A percentile compares a stretch with the other conserved stretches of the same genome.
These are phyloP conservation scores for Fusarium dlaminii DNA, from an alignment of 2,329 filamentous ascomycete genomes.

Conservation along the genomic window DNA sequence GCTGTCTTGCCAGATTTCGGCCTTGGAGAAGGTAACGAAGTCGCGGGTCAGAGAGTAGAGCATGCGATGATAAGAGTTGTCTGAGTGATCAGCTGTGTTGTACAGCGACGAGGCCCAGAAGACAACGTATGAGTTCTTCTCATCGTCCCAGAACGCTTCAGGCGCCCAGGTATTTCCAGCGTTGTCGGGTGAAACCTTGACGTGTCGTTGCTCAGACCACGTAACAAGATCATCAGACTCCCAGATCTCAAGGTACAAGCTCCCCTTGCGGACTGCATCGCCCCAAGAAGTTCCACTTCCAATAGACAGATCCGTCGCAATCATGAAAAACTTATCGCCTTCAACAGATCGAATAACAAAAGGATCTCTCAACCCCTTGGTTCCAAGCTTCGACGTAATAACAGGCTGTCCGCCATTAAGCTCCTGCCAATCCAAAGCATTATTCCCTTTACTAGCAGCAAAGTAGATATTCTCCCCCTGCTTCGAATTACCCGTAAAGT, in stretches of 20 bases:
- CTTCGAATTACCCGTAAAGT: slow-evolving; percentile 57
- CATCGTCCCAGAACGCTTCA: slow-evolving; percentile 60
- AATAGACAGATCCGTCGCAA: slow-evolving; percentile 64
- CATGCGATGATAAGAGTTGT: slow-evolving; percentile 61
- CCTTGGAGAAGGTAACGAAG: slow-evolving; percentile 59
- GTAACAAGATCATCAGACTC: slow-evolving; percentile 59
- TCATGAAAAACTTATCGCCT: slow-evolving; percentile 60
- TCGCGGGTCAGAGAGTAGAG: slow-evolving; percentile 61
- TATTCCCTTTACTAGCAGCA: slow-evolving; percentile 61
- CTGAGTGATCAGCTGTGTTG: slow-evolving; percentile 52
- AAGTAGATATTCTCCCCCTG: slow-evolving; percentile 63
- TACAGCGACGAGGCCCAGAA: slow-evolving; percentile 60
- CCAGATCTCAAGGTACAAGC: slow-evolving; percentile 63
- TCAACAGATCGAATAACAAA: slow-evolving; percentile 62
- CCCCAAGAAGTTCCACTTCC: slow-evolving; percentile 63
- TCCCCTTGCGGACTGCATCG: slow-evolving; percentile 57
- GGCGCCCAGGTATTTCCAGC: slow-evolving; percentile 66
- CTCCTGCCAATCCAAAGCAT: slow-evolving; percentile 61
- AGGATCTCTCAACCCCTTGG: slow-evolving; percentile 61
- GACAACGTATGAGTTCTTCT: slow-evolving; percentile 53
- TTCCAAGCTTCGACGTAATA: slow-evolving; percentile 57
- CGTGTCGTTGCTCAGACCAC: slow-evolving; percentile 62
- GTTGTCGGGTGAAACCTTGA: slow-evolving; percentile 57
- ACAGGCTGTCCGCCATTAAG: slow-evolving; percentile 59
- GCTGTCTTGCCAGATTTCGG: slow-evolving; percentile 61